phyloP scores from a whole-genome alignment of 2,329 filamentous ascomycete genomes.

The Mycosphaerella sp. region DNA sequence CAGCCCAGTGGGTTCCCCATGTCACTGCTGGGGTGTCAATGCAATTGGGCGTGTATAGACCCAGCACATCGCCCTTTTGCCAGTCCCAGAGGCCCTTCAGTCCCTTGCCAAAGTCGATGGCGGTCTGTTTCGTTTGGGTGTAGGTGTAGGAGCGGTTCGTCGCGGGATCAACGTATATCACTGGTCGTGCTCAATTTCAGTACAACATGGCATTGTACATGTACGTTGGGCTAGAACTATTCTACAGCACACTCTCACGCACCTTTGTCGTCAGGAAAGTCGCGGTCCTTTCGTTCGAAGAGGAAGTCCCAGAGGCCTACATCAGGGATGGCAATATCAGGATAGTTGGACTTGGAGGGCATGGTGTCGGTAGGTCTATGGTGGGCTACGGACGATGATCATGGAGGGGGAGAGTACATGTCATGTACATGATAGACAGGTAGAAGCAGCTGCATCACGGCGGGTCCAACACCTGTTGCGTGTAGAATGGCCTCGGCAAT shows the following conservation, averaged over 20 bases:
- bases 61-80: conserved; percentile 76
- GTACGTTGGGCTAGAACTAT: too few species aligned
- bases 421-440: neutral
- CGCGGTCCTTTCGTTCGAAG: conserved; percentile 61
- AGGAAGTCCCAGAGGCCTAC: conserved; percentile 72
- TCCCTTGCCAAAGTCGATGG: conserved; percentile 71
- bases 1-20: conserved; percentile 77
- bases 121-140: conserved; percentile 57
- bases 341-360: conserved; percentile 41
- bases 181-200: conserved; percentile 39
- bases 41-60: conserved; percentile 75
- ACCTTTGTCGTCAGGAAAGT: conserved; percentile 70
- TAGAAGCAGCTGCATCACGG: neutral
- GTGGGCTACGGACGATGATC: neutral
- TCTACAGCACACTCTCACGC: conserved; percentile 14
- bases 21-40: conserved; percentile 74
- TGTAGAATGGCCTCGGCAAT: too few species aligned
- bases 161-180: conserved; percentile 69
- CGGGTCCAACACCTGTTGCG: too few species aligned
- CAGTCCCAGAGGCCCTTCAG: conserved; percentile 69
- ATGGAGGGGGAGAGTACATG: too few species aligned
- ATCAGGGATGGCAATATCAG: conserved; percentile 61
- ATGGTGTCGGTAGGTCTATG: conserved; percentile 2
- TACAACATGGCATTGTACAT: neutral
- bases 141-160: conserved; percentile 66